Percentiles rank a stretch among this genome's conserved stretches.
Conservation (phyloP, 2,329 filamentous ascomycete species). For the Phaeomoniella chlamydospora region DNA sequence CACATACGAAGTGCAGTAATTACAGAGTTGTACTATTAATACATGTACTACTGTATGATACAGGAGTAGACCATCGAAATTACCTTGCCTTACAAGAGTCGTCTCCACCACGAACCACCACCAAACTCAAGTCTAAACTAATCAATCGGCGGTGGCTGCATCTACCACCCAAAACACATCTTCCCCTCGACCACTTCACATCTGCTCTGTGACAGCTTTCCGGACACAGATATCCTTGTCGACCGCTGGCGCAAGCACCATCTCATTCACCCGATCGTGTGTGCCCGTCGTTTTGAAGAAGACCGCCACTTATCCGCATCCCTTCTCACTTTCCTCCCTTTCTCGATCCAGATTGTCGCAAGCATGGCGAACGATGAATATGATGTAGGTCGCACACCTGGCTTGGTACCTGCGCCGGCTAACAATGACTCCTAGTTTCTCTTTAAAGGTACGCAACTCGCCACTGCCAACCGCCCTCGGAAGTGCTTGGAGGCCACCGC, state of each 20-base stretch:
- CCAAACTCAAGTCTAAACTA: no score
- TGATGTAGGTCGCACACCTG: constrained; percentile 55
- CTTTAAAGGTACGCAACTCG: constrained; percentile 78
- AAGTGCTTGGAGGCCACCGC: constrained; percentile 5
- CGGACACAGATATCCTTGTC: no score
- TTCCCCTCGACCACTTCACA: background rate
- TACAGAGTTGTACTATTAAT: no score
- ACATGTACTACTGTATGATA: no score
- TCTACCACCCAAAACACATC: constrained; percentile 6
- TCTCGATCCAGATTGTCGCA: constrained; percentile 16
- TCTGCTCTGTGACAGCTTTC: background rate
- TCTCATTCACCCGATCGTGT: no score
- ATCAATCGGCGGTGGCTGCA: no score
- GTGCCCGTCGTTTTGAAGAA: background rate
- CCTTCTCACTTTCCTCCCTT: constrained; percentile 11
- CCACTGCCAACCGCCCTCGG: constrained; percentile 13
- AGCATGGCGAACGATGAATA: constrained; percentile 99
- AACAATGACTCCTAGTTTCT: constrained; percentile 56
- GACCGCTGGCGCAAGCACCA: no score
- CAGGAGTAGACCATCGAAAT: no score
- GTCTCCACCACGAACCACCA: no score
- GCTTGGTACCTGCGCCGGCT: constrained; percentile 12
- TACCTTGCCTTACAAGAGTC: no score
- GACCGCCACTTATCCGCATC: background rate
- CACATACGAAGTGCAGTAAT: no score